Base-by-base conservation (phyloP, 108 stramenopile species). In the Cyclotella distinguenda region DNA sequence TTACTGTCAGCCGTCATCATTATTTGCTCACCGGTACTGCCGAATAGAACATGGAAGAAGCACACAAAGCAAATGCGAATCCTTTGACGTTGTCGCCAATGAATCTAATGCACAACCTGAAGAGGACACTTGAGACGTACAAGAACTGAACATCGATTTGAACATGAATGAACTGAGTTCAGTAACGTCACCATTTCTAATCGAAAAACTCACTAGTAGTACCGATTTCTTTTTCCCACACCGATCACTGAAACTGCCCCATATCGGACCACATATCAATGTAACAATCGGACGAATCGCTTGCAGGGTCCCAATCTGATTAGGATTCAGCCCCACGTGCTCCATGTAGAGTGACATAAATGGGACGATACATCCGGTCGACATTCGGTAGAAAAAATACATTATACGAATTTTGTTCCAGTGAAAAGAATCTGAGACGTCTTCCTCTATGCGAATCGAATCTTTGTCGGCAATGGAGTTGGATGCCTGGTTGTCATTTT, bases 281-380 rank as follows among this genome's bases (percentile, higher is more conserved):
- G 65, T 66, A 21, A 74, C 60, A 9, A 74, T 67, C 13, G 74
- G 66, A 8, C 66, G 54, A 38, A 74, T 74, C 21, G 74, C 64
- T 62, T 74, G 74, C 52, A 74, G 22, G 3, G 16, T 64, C 15
- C 74, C 74, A 27, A 74, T 74, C 38, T 61, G 27, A 18, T 52
- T 64, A 10, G 59, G 44, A 0, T 16, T 46, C 30, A 65, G 49
- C 15, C 74, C 74, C 27, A 45, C 57, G 35, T 59, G 50, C 56
- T 66, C 45, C 74, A 74, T 74, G 66, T 67, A 74, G 8, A 74
- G 66, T 12, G 74, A 26, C 53, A 74, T 66, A 59, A 74, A 67
- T n/a, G 74, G 74, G 19, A 62, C 46, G 2, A 66, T 40, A 36
- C 53, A 47, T 1, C 60, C 74, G 28, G 66, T 74, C 10, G 74